phyloP scores from a whole-genome alignment of 306 rosid genomes.

The Psophocarpus tetragonolobus region DNA sequence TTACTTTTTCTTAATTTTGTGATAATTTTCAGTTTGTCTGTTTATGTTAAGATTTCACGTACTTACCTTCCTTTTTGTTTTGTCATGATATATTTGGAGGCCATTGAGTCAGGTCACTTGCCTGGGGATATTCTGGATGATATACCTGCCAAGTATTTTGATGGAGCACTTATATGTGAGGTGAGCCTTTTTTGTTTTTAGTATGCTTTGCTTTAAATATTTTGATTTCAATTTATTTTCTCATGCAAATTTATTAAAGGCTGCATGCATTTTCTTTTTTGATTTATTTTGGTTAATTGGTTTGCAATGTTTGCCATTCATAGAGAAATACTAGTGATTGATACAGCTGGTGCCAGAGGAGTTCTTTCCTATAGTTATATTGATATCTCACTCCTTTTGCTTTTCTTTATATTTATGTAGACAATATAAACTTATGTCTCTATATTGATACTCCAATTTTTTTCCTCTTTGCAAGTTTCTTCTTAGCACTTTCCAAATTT shows the following conservation, averaged over 20 bases:
- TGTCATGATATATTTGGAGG: constrained; percentile 56
- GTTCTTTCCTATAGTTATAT: not conserved
- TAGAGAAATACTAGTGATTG: not conserved
- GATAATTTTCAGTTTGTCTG: constrained; percentile 1
- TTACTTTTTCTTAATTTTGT: not conserved
- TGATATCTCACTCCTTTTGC: not conserved
- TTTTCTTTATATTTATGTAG: not conserved
- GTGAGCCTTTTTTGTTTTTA: constrained; percentile 49
- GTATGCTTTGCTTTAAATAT: constrained; percentile 27
- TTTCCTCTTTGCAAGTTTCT: not conserved
- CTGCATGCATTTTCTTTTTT: not conserved
- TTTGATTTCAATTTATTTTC: constrained; percentile 15
- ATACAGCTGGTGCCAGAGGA: constrained; percentile 7
- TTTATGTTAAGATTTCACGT: not conserved
- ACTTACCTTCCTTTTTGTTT: constrained; percentile 28
- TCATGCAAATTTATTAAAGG: not conserved
- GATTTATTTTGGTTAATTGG: constrained; percentile 9
- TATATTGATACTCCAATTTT: not conserved
- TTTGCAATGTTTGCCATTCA: not conserved
- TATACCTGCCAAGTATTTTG: constrained; percentile 84
- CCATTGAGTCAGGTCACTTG: constrained; percentile 94
- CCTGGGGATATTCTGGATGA: constrained; percentile 95
- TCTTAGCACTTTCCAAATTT: constrained; percentile 6
- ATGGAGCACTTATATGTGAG: constrained; percentile 93
- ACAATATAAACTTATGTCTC: not conserved